A percentile compares a stretch with the other conserved stretches of the same genome.
These are phyloP conservation scores for Mycena sp. DNA, from an alignment of 1,284 basidiomycete genomes.

Conservation along the genomic window DNA sequence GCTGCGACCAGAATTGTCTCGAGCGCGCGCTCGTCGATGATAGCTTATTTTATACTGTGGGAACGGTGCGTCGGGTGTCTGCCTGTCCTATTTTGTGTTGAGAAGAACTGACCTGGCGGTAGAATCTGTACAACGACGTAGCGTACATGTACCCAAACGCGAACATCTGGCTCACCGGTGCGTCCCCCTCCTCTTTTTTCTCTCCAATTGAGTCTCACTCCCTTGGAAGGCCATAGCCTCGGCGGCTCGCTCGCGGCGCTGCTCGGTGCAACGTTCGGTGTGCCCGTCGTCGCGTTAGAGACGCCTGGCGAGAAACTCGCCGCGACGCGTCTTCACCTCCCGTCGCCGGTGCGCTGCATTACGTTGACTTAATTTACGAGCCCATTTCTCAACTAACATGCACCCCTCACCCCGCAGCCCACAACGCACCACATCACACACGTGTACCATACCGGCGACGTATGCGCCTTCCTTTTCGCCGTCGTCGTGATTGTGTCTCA, in stretches of 20 bases:
- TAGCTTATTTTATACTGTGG: slow-evolving; percentile 81
- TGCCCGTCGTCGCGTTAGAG: slow-evolving; percentile 87
- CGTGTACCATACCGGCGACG: slow-evolving; percentile 77
- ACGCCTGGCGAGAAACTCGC: slow-evolving; percentile 82
- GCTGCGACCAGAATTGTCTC: slow-evolving; percentile 80
- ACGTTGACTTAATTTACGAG: neutral
- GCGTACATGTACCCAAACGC: slow-evolving; percentile 84
- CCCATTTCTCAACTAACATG: slow-evolving; percentile 8
- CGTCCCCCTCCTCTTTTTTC: neutral
- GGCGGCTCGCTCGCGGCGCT: slow-evolving; percentile 88
- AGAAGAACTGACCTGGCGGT: neutral
- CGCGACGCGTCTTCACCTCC: slow-evolving; percentile 81
- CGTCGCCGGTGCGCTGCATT: slow-evolving; percentile 56
- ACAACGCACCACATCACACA: slow-evolving; percentile 72
- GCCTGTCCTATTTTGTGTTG: neutral
- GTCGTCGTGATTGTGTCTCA: too few species aligned
- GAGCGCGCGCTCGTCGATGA: slow-evolving; percentile 80
- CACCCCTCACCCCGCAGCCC: slow-evolving; percentile 47
- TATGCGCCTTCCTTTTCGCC: slow-evolving; percentile 32
- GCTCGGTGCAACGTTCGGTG: slow-evolving; percentile 85
- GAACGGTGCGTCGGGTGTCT: slow-evolving; percentile 66
- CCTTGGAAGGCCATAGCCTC: slow-evolving; percentile 60
- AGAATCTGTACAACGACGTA: slow-evolving; percentile 85
- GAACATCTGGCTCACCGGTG: slow-evolving; percentile 82
- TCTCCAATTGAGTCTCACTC: neutral